These are phyloP conservation scores for Spraguea lophii DNA, from an alignment of 371 early-diverging fungal genomes.

Conservation along the genomic window DNA sequence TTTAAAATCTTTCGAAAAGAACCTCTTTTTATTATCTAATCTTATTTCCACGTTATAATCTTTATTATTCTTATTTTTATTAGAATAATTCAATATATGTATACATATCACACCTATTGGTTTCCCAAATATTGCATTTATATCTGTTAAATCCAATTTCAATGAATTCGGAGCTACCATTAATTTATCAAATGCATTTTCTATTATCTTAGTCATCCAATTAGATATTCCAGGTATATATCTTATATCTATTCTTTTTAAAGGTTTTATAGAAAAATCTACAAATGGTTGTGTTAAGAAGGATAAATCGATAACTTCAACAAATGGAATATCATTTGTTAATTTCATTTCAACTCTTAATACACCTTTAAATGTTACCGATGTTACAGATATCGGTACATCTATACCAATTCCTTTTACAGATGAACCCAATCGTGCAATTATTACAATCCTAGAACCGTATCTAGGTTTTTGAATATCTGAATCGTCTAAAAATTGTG, in stretches of 20 bases:
- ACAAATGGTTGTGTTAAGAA: slow-evolving; percentile 41
- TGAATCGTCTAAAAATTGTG: slow-evolving; percentile 18
- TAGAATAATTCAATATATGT: slow-evolving; percentile 23
- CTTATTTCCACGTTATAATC: slow-evolving; percentile 14
- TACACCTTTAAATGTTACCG: slow-evolving; percentile 39
- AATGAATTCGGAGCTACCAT: slow-evolving; percentile 41
- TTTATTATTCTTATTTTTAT: slow-evolving; percentile 13
- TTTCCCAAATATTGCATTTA: slow-evolving; percentile 22
- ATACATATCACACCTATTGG: slow-evolving; percentile 41
- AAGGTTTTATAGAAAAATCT: slow-evolving; percentile 44
- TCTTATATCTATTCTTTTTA: slow-evolving; percentile 46
- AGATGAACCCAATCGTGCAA: slow-evolving; percentile 27
- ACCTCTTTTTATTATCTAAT: slow-evolving; percentile 19
- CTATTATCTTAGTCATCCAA: slow-evolving; percentile 40
- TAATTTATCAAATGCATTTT: slow-evolving; percentile 17
- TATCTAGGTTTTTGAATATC: slow-evolving; percentile 20
- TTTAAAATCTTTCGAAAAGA: slow-evolving; percentile 6
- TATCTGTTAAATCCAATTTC: slow-evolving; percentile 34
- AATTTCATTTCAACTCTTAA: slow-evolving; percentile 31
- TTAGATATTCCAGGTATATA: slow-evolving; percentile 43
- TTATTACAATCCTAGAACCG: slow-evolving; percentile 44
- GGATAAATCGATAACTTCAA: slow-evolving; percentile 38
- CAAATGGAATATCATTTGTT: slow-evolving; percentile 32
- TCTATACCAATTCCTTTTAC: slow-evolving; percentile 32
- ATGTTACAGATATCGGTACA: slow-evolving; percentile 44